Evolutionary conservation across 2,329 filamentous ascomycete genomes (phyloP).

Genomic region (Exophiala bonariae): DNA sequence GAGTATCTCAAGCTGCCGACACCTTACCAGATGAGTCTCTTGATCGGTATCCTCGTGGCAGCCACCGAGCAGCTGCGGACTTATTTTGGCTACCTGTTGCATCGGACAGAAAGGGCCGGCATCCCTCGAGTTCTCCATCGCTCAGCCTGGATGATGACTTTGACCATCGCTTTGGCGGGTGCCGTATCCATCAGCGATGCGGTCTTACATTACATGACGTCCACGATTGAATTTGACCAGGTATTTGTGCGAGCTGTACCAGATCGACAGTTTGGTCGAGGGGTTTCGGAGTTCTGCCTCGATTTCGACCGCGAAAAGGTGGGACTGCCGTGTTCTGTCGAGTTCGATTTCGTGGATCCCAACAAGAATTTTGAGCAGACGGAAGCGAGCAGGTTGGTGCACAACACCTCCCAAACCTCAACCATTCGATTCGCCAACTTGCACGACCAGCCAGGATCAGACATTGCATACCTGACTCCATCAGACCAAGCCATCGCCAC

Average conservation of each 20-base stretch:
- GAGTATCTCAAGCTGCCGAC: conserved; percentile 16
- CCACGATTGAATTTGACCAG: conserved; percentile 14
- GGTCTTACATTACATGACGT: conserved; percentile 17
- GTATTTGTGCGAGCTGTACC: conserved; percentile 5
- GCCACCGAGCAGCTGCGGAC: conserved; percentile 17
- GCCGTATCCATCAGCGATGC: conserved; percentile 20
- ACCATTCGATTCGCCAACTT: conserved; percentile 6
- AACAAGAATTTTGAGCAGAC: conserved; percentile 9
- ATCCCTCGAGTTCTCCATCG: conserved; percentile 12
- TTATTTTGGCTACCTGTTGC: conserved; percentile 15
- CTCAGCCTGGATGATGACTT: conserved; percentile 12
- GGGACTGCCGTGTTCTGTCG: conserved; percentile 19
- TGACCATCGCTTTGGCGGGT: conserved; percentile 8
- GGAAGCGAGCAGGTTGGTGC: conserved; percentile 11
- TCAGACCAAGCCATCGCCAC: conserved; percentile 1
- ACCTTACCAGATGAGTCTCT: conserved; percentile 19
- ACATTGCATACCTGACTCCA: conserved; percentile 12
- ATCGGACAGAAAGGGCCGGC: conserved; percentile 2
- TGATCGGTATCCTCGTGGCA: conserved; percentile 17
- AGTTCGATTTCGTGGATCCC: neutral
- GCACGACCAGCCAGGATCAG: neutral
- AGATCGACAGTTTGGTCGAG: conserved; percentile 10
- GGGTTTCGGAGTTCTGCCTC: conserved; percentile 19
- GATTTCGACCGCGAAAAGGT: conserved; percentile 11
- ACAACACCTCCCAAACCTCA: conserved; percentile 11